Evolutionary conservation across 768 basidiomycete species (phyloP).

Genomic region (Rhizopogon rudus): DNA sequence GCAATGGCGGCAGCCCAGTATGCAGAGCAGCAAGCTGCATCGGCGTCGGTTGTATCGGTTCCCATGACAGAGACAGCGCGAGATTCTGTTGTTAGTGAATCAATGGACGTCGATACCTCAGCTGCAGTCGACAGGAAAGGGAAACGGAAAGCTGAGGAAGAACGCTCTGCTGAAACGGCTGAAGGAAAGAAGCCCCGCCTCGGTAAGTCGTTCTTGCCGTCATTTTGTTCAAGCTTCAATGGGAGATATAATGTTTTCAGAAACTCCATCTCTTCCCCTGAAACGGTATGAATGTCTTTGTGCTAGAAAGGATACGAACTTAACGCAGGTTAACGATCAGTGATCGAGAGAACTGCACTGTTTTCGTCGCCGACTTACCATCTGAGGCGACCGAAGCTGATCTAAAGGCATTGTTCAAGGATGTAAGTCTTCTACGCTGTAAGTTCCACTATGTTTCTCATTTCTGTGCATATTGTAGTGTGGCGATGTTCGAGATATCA

Average conservation of each 20-base stretch:
- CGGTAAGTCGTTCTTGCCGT: constrained; percentile 36
- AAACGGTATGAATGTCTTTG: constrained; percentile 45
- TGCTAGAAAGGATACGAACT: background rate
- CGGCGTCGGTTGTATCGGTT: constrained; percentile 1
- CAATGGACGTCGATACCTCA: constrained; percentile 40
- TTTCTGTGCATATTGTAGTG: constrained; percentile 50
- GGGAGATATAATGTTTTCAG: constrained; percentile 18
- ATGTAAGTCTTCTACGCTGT: constrained; percentile 47
- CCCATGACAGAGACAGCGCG: constrained; percentile 9
- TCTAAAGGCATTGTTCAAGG: constrained; percentile 73
- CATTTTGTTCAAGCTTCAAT: background rate
- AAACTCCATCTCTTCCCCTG: constrained; percentile 41
- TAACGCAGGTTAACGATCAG: constrained; percentile 32
- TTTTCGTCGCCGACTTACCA: constrained; percentile 78
- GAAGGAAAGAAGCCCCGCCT: constrained; percentile 61
- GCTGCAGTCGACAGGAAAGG: constrained; percentile 34
- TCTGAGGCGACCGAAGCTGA: constrained; percentile 55
- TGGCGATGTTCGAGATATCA: constrained; percentile 80
- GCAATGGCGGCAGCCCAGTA: constrained; percentile 46
- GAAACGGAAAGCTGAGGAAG: constrained; percentile 65
- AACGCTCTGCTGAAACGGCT: constrained; percentile 26
- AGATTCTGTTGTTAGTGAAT: constrained; percentile 10
- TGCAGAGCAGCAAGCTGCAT: constrained; percentile 34
- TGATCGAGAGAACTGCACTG: constrained; percentile 92
- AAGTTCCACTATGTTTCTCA: background rate